Evolutionary conservation across 176 grass and related monocot genomes (phyloP).

Genomic region (Musa troglodytarum): DNA sequence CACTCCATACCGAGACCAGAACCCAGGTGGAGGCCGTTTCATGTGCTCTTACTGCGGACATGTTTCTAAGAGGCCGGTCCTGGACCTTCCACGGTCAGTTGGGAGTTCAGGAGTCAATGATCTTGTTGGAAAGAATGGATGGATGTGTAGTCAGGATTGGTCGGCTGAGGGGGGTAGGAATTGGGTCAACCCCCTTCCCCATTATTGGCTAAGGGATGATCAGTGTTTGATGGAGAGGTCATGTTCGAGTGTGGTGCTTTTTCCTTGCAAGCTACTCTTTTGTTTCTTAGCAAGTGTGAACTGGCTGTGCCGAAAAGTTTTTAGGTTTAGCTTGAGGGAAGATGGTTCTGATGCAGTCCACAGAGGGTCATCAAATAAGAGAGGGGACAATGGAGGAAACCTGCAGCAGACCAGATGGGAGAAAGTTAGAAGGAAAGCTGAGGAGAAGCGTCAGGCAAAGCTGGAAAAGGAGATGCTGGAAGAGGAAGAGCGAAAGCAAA

Average conservation of each 20-base stretch:
- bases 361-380: conserved; percentile 34
- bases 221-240: conserved; percentile 33
- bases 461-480: conserved; percentile 90
- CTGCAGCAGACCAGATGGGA: conserved; percentile 58
- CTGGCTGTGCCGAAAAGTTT: conserved; percentile 52
- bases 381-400: conserved; percentile 51
- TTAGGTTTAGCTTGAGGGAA: conserved; percentile 42
- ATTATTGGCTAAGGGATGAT: conserved; percentile 37
- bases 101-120: conserved; percentile 12
- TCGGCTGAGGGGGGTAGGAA: conserved; percentile 22
- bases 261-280: conserved; percentile 32
- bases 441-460: conserved; percentile 70
- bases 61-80: conserved; percentile 68
- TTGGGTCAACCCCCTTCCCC: conserved; percentile 16
- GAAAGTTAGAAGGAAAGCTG: conserved; percentile 74
- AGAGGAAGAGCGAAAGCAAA: conserved; percentile 90
- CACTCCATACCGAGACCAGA: conserved; percentile 77
- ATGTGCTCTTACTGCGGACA: conserved; percentile 97
- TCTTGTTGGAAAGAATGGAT: conserved; percentile 28
- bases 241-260: conserved; percentile 23
- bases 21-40: conserved; percentile 70
- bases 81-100: conserved; percentile 41
- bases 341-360: conserved; percentile 22
- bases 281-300: conserved; percentile 23
- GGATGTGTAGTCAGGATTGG: conserved; percentile 75